Evolutionary conservation across 257 asterid species (phyloP).

Genomic region (Nicotiana paniculata): DNA sequence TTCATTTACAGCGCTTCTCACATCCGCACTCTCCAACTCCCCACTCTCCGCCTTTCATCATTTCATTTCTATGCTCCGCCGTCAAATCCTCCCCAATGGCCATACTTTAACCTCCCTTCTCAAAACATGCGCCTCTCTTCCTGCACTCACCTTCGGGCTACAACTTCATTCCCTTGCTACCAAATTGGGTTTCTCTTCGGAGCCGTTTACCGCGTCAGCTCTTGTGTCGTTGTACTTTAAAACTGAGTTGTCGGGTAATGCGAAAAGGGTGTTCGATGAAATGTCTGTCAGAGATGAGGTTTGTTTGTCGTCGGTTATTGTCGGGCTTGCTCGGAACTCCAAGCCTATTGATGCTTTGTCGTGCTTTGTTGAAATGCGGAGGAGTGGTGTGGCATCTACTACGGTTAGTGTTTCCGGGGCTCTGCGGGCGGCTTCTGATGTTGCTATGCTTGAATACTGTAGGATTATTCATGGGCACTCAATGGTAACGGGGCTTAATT

Average conservation of each 20-base stretch:
- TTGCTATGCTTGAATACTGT: slow-evolving; percentile 77
- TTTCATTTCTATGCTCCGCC: slow-evolving; percentile 75
- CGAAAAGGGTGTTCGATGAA: slow-evolving; percentile 62
- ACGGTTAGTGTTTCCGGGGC: slow-evolving; percentile 62
- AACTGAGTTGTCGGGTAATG: slow-evolving; percentile 22
- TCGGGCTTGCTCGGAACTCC: slow-evolving; percentile 54
- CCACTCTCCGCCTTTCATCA: slow-evolving; percentile 36
- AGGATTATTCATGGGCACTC: slow-evolving; percentile 62
- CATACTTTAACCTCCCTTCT: slow-evolving; percentile 58
- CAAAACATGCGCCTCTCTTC: slow-evolving; percentile 46
- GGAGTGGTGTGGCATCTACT: slow-evolving; percentile 33
- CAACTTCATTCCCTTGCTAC: slow-evolving; percentile 54
- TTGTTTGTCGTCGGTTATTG: slow-evolving; percentile 57
- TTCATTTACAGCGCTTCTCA: slow-evolving; percentile 72
- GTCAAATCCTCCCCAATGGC: slow-evolving; percentile 38
- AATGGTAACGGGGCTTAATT: slow-evolving; percentile 42
- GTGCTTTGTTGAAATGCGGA: slow-evolving; percentile 55
- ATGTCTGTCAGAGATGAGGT: slow-evolving; percentile 54
- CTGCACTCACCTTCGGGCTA: slow-evolving; percentile 26
- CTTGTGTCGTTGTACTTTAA: slow-evolving; percentile 49
- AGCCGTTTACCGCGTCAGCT: slow-evolving; percentile 58
- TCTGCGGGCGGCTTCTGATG: slow-evolving; percentile 46
- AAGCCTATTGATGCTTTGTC: slow-evolving; percentile 47
- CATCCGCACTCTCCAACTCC: slow-evolving; percentile 40
- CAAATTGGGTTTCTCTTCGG: slow-evolving; percentile 35